A percentile compares a stretch with the other conserved stretches of the same genome.
phyloP scores from a whole-genome alignment of 495 filamentous ascomycete genomes.

The Penicillium samsonianum region DNA sequence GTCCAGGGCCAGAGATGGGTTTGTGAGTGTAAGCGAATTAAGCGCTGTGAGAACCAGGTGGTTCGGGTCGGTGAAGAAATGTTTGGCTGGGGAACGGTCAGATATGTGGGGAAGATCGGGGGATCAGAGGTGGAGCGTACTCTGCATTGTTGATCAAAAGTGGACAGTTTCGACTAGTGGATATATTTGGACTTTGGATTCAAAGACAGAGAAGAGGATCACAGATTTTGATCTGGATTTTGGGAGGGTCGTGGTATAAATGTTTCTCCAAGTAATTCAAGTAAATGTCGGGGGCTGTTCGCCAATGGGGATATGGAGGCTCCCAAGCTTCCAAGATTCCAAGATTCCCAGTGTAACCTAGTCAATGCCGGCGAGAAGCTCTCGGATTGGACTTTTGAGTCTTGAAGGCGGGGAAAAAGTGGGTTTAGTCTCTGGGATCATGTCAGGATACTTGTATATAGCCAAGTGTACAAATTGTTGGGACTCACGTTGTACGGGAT shows the following conservation, averaged over 20 bases:
- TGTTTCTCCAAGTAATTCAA: background rate
- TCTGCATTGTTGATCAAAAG: slow-evolving; percentile 29
- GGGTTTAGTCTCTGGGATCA: slow-evolving; percentile 8
- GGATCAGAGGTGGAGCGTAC: slow-evolving; percentile 18
- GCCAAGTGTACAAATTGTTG: background rate
- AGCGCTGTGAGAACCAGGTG: slow-evolving; percentile 79
- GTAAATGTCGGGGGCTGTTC: background rate
- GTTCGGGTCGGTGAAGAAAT: slow-evolving; percentile 88
- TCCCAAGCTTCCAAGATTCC: slow-evolving; percentile 1
- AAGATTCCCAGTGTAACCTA: background rate
- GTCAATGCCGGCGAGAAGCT: background rate
- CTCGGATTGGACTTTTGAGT: slow-evolving; percentile 13
- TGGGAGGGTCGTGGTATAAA: slow-evolving; percentile 3
- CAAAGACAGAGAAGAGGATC: background rate
- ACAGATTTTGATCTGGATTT: background rate
- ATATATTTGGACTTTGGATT: background rate
- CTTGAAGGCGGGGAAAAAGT: slow-evolving; percentile 32
- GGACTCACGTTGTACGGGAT: slow-evolving; percentile 1
- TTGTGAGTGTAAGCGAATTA: slow-evolving; percentile 74
- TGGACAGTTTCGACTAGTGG: slow-evolving; percentile 4
- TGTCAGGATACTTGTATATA: background rate
- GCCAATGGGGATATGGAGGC: background rate
- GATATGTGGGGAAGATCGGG: slow-evolving; percentile 13
- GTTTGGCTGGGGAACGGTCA: slow-evolving; percentile 57
- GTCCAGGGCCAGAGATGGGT: slow-evolving; percentile 83